Conservation (phyloP, 805 yeast genomes). For the Limtongozyma cylindracea region DNA sequence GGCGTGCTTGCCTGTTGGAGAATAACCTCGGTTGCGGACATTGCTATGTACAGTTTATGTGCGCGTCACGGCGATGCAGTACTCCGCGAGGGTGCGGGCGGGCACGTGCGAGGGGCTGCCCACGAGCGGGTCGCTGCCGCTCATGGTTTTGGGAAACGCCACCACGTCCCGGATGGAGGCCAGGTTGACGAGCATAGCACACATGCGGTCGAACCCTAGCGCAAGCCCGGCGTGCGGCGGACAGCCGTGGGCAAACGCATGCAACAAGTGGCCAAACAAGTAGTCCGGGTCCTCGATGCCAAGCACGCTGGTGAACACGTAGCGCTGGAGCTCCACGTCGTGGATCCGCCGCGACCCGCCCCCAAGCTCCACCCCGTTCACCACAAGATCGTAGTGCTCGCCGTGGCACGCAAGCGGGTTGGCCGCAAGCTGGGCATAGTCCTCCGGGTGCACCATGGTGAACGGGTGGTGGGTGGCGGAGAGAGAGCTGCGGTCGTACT, state of each 20-base stretch:
- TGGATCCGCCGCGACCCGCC: slow-evolving; percentile 96
- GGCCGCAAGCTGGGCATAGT: slow-evolving; percentile 24
- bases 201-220: slow-evolving; percentile 77
- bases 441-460: slow-evolving; percentile 67
- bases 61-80: slow-evolving; percentile 10
- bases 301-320: slow-evolving; percentile 39
- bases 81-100: slow-evolving; percentile 21
- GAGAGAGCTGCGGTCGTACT: slow-evolving; percentile 19
- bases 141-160: slow-evolving; percentile 84
- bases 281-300: slow-evolving; percentile 27
- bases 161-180: slow-evolving; percentile 74
- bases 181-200: slow-evolving; percentile 71
- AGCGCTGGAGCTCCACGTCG: slow-evolving; percentile 55
- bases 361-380: slow-evolving; percentile 89
- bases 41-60: no score
- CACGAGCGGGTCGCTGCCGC: slow-evolving; percentile 75
- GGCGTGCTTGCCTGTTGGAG: no score
- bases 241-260: slow-evolving; percentile 71
- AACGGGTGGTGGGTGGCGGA: slow-evolving; percentile 92
- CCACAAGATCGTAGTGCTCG: slow-evolving; percentile 81
- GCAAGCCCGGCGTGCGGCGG: slow-evolving; percentile 99
- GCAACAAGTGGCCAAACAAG: slow-evolving; percentile 67
- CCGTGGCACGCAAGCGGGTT: slow-evolving; percentile 51
- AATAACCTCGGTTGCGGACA: no score
- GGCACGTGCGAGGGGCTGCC: slow-evolving; percentile 55